Base-by-base conservation (phyloP, 2,329 filamentous ascomycete species). In the Diaporthe helianthi region DNA sequence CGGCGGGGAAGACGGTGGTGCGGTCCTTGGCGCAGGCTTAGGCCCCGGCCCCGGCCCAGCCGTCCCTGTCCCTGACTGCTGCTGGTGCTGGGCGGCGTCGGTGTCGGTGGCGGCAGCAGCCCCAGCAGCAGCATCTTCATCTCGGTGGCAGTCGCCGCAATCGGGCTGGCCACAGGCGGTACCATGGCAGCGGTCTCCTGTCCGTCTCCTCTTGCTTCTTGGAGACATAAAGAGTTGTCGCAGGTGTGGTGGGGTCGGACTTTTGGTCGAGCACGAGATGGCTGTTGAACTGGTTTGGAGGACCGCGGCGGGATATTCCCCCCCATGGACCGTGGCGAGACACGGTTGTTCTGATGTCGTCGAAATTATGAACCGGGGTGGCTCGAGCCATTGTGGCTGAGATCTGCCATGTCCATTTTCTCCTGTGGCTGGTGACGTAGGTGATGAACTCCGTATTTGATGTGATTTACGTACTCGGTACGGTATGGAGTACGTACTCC, bases 371-470 rank as follows among this genome's bases (percentile, higher is more conserved):
- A 10, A 17, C 58, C 24, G 33, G 58, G 58, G 58, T 63, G 58
- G 58, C 58, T 63, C 58, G 58, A 63, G 58, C 58, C 58, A 38
- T 24, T 63, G 58, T 63, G 55, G 55, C 55, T 60, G 55, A 26
- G 55, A 60, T 60, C 36, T 38, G 36, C 36, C 36, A 38, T 38
- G 38, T 31, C 55, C 55, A 60, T 38, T 38, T 38, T 33, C 26
- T 33, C 26, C 17, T 61, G 55, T 61, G 55, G 55, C 55, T 61
- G 44, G 47, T 46, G 41, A 22, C 8, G 8, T 7, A 33, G 31
- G 31, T 10, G 4, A 38, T 38, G 36, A n/a, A n/a, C n/a, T n/a
- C n/a, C n/a, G n/a, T n/a, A n/a, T 17, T 6, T 36, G 58, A 63
- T 15, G 26, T 36, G n/a, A n/a, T n/a, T n/a, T n/a, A n/a, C n/a